A percentile compares a stretch with the other conserved stretches of the same genome.
phyloP scores from a whole-genome alignment of 2,329 filamentous ascomycete genomes.

The Trichoderma aggressivum region DNA sequence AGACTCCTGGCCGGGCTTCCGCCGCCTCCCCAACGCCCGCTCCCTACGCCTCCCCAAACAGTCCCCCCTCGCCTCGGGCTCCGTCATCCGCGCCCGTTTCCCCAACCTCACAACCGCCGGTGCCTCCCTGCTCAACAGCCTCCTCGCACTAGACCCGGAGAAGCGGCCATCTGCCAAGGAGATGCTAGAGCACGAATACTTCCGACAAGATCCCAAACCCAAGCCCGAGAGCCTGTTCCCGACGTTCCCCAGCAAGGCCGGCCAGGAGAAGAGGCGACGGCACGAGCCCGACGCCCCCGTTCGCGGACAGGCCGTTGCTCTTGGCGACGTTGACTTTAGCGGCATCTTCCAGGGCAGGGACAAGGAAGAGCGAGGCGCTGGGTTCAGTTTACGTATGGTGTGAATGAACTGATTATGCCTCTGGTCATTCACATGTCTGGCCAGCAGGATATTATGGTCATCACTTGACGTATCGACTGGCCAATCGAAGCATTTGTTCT shows the following conservation, averaged over 20 bases:
- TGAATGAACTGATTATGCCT: conserved; percentile 21
- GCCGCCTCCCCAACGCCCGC: conserved; percentile 80
- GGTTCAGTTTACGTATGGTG: conserved; percentile 63
- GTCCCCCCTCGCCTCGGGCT: conserved; percentile 38
- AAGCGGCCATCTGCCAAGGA: conserved; percentile 67
- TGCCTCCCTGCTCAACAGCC: conserved; percentile 60
- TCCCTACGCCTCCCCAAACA: conserved; percentile 64
- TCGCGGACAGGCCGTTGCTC: conserved; percentile 62
- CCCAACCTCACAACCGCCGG: conserved; percentile 77
- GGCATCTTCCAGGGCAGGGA: conserved; percentile 67
- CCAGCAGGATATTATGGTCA: not conserved
- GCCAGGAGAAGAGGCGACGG: conserved; percentile 75
- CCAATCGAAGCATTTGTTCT: not conserved
- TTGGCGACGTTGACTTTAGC: conserved; percentile 62
- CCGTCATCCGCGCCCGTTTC: conserved; percentile 72
- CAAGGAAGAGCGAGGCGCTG: conserved; percentile 61
- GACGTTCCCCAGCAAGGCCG: conserved; percentile 93
- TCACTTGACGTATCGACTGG: not conserved
- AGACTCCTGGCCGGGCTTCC: conserved; percentile 80
- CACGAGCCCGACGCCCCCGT: conserved; percentile 77
- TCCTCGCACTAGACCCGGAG: conserved; percentile 74
- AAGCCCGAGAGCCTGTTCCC: conserved; percentile 93
- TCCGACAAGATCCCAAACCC: conserved; percentile 81
- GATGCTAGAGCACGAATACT: conserved; percentile 79
- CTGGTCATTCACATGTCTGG: not conserved